phyloP scores from a whole-genome alignment of 306 rosid genomes.

The Castanea crenata region DNA sequence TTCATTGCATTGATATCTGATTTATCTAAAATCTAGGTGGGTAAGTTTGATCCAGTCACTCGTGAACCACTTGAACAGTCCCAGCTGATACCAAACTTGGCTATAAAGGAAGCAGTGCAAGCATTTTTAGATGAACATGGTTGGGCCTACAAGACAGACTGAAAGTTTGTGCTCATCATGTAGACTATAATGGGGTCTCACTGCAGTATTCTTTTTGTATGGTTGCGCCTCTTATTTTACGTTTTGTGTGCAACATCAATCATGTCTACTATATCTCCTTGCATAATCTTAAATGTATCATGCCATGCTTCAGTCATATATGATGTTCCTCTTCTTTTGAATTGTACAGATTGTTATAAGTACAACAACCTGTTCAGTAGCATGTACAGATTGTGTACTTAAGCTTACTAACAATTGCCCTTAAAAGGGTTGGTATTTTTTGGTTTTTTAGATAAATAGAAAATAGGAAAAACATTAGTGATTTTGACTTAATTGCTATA shows the following conservation, averaged over 20 bases:
- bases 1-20: background rate
- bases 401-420: background rate
- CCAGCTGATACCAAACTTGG: conserved; percentile 68
- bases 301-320: conserved; percentile 11
- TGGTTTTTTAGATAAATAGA: background rate
- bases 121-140: conserved; percentile 74
- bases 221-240: background rate
- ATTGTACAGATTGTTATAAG: conserved; percentile 16
- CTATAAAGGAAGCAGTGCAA: conserved; percentile 81
- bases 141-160: conserved; percentile 80
- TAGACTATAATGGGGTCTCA: background rate
- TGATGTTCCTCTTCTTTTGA: background rate
- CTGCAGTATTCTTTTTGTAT: background rate
- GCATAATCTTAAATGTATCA: background rate
- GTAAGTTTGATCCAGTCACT: conserved; percentile 77
- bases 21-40: conserved; percentile 52
- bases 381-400: conserved; percentile 17
- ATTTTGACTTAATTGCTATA: too few species aligned
- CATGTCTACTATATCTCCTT: background rate
- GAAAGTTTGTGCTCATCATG: conserved; percentile 3
- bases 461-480: too few species aligned
- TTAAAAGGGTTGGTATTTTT: background rate
- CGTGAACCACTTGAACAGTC: conserved; percentile 59
- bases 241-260: background rate
- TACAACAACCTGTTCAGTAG: conserved; percentile 2